Evolutionary conservation across 805 yeast species (phyloP).

Genomic region (Yueomyces sinensis): DNA sequence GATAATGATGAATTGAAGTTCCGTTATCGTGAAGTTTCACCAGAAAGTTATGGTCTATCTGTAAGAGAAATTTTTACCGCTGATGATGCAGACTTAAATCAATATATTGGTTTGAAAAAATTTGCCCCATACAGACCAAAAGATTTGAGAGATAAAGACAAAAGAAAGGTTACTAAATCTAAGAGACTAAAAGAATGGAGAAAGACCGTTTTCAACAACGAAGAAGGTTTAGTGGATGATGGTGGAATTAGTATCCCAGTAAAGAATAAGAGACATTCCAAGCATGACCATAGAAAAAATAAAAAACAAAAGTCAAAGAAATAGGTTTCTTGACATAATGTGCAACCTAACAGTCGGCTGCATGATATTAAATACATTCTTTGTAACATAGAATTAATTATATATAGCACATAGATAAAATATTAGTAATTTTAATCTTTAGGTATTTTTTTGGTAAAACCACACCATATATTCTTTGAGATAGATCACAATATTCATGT

Average conservation of each 20-base stretch:
- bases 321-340: too few relatives aligned
- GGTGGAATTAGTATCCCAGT: conserved; percentile 17
- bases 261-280: conserved; percentile 5
- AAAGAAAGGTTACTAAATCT: conserved; percentile 71
- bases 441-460: too few relatives aligned
- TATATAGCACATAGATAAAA: too few relatives aligned
- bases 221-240: conserved; percentile 30
- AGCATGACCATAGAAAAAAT: conserved; percentile 1
- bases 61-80: conserved; percentile 83
- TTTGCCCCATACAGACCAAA: conserved; percentile 84
- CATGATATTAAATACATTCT: too few relatives aligned
- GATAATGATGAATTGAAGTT: conserved; percentile 41
- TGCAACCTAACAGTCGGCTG: too few relatives aligned
- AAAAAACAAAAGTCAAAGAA: conserved; percentile 1
- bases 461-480: too few relatives aligned
- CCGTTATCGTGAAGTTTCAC: conserved; percentile 88
- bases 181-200: conserved; percentile 84
- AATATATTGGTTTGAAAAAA: conserved; percentile 77
- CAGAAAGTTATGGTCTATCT: conserved; percentile 79
- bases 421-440: too few relatives aligned
- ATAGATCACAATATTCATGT: too few relatives aligned
- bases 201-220: conserved; percentile 58
- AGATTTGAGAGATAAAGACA: conserved; percentile 62
- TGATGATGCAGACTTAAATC: conserved; percentile 74
- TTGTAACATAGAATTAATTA: too few relatives aligned